A percentile compares a stretch with the other conserved stretches of the same genome.
Conservation (phyloP, 2,329 filamentous ascomycete species). For the Chaetomium olivaceum region DNA sequence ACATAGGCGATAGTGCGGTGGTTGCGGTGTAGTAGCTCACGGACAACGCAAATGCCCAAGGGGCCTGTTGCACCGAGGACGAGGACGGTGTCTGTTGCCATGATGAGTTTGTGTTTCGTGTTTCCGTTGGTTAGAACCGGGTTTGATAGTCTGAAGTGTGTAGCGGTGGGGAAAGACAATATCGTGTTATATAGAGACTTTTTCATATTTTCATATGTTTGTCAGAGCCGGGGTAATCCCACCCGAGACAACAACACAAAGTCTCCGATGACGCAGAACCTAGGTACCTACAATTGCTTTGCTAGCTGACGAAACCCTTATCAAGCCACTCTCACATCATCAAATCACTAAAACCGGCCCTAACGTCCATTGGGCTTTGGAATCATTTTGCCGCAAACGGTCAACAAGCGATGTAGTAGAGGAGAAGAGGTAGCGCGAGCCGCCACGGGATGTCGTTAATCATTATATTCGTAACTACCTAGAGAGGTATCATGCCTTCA, state of each 20-base stretch:
- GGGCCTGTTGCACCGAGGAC: neutral
- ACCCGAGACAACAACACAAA: neutral
- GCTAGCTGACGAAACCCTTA: no score
- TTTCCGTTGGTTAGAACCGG: neutral
- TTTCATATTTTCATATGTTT: neutral
- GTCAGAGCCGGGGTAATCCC: neutral
- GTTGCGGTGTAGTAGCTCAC: neutral
- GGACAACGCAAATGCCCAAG: neutral
- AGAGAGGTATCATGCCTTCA: neutral
- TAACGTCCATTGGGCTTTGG: no score
- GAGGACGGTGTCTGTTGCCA: neutral
- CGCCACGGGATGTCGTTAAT: neutral
- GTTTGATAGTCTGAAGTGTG: neutral
- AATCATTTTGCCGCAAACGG: no score
- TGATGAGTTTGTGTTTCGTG: neutral
- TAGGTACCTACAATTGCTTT: no score
- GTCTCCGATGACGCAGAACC: neutral
- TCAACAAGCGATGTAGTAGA: neutral
- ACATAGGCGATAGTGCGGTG: neutral
- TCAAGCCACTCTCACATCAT: no score
- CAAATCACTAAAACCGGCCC: no score
- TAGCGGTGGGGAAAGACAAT: neutral
- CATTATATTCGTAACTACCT: neutral
- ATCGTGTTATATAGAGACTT: neutral
- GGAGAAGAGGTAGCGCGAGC: neutral